phyloP scores from a whole-genome alignment of 306 rosid genomes.

The Hippophae gyantsensis region DNA sequence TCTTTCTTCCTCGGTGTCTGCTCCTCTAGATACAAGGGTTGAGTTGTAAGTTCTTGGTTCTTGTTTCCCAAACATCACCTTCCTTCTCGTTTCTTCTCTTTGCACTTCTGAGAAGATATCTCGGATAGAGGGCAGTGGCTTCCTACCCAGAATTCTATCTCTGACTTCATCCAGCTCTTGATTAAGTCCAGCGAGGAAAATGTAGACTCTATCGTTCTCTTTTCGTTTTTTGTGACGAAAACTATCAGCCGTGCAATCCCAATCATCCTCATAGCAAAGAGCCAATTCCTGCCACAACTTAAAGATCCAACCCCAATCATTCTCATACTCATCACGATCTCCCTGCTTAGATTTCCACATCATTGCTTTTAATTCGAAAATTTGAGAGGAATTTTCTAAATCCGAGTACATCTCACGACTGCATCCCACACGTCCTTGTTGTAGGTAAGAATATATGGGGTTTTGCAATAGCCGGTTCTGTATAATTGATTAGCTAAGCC shows the following conservation, averaged over 20 bases:
- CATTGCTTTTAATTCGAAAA: neutral
- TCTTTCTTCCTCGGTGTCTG: too few species aligned
- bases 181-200: neutral
- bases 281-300: slow-evolving; percentile 4
- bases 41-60: too few species aligned
- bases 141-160: neutral
- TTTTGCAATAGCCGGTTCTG: neutral
- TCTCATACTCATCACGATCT: neutral
- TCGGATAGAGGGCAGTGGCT: neutral
- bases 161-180: neutral
- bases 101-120: neutral
- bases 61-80: neutral
- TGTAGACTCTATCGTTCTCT: neutral
- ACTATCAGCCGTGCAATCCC: neutral
- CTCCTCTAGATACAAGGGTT: neutral
- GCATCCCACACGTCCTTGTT: neutral
- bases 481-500: neutral
- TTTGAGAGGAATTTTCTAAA: neutral
- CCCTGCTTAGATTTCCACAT: neutral
- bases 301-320: too few species aligned
- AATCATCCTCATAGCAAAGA: neutral
- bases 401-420: neutral
- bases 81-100: neutral
- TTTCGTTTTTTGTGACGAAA: neutral
- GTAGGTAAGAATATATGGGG: neutral